Base-by-base conservation (phyloP, 1,139 yeast genomes). In the Debaryomycetaceae sp. region DNA sequence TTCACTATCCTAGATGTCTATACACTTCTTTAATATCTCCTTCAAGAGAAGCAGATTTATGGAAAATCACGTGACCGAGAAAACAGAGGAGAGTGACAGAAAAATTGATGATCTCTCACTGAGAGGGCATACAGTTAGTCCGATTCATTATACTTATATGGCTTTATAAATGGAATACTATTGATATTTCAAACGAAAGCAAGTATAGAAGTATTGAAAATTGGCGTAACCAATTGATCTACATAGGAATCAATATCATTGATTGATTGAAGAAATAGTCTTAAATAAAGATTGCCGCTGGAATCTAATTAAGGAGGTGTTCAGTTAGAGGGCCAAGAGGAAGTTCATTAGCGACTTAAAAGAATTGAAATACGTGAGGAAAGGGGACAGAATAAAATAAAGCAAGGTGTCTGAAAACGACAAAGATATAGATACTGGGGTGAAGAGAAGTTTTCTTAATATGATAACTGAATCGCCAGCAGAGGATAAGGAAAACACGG, bases 381-480 rank as follows among this genome's bases (percentile, higher is more conserved):
- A 22, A 22, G 11, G 26, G 26, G 7, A 8, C 26, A 22, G 11
- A 22, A 8, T 8, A 8, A 3, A 22, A 11, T 22, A 8, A 22
- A 11, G 26, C 26, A 22, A 22, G 26, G 26, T 22, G 26, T 22
- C 26, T 8, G 26, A 22, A 11, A 22, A 22, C n/a, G 33, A 39
- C 24, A 43, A 45, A 32, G 35, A 47, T 35, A 41, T 42, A 40
- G 50, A 48, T 40, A 35, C 41, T 29, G 45, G 47, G 24, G 42
- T 45, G 17, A 47, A 48, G 36, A 41, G 48, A 41, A 46, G 46
- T 40, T 48, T 43, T 36, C 36, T 33, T 22, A 45, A 43, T 31
- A 50, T 50, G 53, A 45, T 47, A 38, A 34, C 45, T 35, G 44
- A 45, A 19, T 38, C 42, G 17, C 38, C 41, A 15, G 31, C 46